Conservation (phyloP, 805 yeast genomes). For the Nakazawaea ambrosiae region DNA sequence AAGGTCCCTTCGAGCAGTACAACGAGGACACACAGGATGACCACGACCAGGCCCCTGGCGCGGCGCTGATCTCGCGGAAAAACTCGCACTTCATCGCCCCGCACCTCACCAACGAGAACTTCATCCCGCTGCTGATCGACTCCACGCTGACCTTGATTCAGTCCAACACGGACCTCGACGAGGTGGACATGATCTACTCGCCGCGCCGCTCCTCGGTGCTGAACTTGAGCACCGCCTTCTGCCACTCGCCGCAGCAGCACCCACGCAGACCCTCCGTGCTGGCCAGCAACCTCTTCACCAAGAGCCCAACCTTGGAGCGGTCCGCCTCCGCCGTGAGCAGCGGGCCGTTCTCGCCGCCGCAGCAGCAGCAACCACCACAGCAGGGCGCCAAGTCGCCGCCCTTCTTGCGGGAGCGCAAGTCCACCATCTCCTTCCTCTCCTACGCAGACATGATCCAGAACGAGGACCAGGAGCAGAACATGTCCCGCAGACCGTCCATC, state of each 20-base stretch:
- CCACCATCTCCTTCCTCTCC: conserved; percentile 51
- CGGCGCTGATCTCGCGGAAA: conserved; percentile 2
- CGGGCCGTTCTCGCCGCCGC: background rate
- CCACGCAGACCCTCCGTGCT: conserved; percentile 9
- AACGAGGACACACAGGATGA: background rate
- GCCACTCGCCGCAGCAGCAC: conserved; percentile 9
- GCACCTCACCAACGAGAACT: conserved; percentile 39
- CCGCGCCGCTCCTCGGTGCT: conserved; percentile 48
- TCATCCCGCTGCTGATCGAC: conserved; percentile 50
- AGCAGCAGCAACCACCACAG: background rate
- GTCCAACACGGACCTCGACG: conserved; percentile 35
- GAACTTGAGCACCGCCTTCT: conserved; percentile 31
- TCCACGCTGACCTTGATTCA: conserved; percentile 36
- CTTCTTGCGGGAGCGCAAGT: conserved; percentile 18
- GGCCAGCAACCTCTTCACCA: conserved; percentile 3
- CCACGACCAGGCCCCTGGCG: background rate
- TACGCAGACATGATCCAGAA: conserved; percentile 74
- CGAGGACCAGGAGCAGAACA: conserved; percentile 42
- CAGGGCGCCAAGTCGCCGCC: background rate
- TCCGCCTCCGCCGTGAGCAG: conserved; percentile 10
- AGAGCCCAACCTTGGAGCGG: conserved; percentile 10
- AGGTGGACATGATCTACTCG: conserved; percentile 39
- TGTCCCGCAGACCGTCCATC: conserved; percentile 54
- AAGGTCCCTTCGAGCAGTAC: background rate
- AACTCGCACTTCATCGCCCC: conserved; percentile 25